A percentile compares a stretch with the other conserved stretches of the same genome.
Evolutionary conservation across 2,329 filamentous ascomycete genomes (phyloP).

Genomic region (Cadophora sp.): DNA sequence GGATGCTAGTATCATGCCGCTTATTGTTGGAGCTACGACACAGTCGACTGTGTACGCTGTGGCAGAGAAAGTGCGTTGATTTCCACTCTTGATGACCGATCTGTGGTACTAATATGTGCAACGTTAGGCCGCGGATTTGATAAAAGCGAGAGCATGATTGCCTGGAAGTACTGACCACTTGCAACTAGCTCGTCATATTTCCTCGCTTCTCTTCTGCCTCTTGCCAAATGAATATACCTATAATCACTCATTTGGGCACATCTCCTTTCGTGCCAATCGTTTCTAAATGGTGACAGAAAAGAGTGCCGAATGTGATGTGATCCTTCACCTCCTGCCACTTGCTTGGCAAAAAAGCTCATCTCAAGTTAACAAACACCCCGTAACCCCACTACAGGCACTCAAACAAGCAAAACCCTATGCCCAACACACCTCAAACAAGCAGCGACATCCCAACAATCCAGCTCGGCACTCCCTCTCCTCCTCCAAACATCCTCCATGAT

Average conservation of each 20-base stretch:
- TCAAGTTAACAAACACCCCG: too few species aligned
- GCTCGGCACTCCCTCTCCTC: slow-evolving; percentile 18
- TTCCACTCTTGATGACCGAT: neutral
- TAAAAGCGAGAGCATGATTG: slow-evolving; percentile 13
- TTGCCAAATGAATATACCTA: too few species aligned
- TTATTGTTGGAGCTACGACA: neutral
- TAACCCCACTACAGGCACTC: too few species aligned
- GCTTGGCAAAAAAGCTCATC: too few species aligned
- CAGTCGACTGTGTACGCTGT: slow-evolving; percentile 17
- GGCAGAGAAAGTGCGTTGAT: slow-evolving; percentile 12
- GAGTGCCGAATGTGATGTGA: too few species aligned
- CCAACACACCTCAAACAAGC: neutral
- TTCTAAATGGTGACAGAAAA: too few species aligned
- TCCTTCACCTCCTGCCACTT: too few species aligned
- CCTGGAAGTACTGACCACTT: too few species aligned
- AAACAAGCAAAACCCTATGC: neutral
- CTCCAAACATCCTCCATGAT: slow-evolving; percentile 40
- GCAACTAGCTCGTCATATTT: too few species aligned
- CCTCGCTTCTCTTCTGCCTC: too few species aligned
- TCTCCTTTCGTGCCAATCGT: too few species aligned
- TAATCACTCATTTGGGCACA: too few species aligned
- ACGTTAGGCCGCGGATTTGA: slow-evolving; percentile 14
- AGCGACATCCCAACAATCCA: neutral
- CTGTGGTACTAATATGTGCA: neutral
- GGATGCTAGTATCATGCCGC: slow-evolving; percentile 10